Percentiles rank a stretch among this genome's conserved stretches.
Conservation (phyloP, 1,139 yeast genomes). For the Sugiyamaella xylanicola region DNA sequence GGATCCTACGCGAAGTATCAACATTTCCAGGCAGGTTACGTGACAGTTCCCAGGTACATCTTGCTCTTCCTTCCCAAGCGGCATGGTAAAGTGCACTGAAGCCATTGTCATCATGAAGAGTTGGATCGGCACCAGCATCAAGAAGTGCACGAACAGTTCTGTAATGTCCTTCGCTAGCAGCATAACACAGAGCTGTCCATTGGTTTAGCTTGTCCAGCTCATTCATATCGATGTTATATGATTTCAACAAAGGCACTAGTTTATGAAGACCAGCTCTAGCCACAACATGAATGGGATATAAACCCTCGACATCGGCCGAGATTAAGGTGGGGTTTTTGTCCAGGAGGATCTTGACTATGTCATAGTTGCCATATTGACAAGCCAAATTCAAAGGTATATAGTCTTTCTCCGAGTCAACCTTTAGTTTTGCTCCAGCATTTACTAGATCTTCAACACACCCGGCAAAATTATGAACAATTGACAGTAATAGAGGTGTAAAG, state of each 20-base stretch:
- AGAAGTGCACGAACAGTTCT: conserved; percentile 71
- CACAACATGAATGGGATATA: conserved; percentile 83
- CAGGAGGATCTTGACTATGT: conserved; percentile 65
- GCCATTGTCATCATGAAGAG: conserved; percentile 80
- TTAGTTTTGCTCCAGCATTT: conserved; percentile 44
- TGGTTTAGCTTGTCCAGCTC: conserved; percentile 80
- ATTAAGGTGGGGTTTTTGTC: conserved; percentile 43
- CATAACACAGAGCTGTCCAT: conserved; percentile 93
- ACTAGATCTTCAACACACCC: conserved; percentile 55
- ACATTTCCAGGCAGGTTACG: conserved; percentile 27
- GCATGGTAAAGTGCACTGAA: conserved; percentile 85
- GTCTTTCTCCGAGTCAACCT: conserved; percentile 46
- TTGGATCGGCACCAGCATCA: conserved; percentile 69
- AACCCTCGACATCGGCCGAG: conserved; percentile 58
- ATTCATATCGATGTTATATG: conserved; percentile 78
- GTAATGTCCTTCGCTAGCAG: conserved; percentile 83
- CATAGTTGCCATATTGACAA: conserved; percentile 78
- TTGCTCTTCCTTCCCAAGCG: conserved; percentile 89
- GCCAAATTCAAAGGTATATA: conserved; percentile 89
- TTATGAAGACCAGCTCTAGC: conserved; percentile 80
- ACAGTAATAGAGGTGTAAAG: conserved; percentile 69
- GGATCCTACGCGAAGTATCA: conserved; percentile 29
- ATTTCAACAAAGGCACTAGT: conserved; percentile 65
- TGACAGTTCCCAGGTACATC: conserved; percentile 68
- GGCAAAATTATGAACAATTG: conserved; percentile 70